Base-by-base conservation (phyloP, 208 protist species). In the Porcisia hertigi region DNA sequence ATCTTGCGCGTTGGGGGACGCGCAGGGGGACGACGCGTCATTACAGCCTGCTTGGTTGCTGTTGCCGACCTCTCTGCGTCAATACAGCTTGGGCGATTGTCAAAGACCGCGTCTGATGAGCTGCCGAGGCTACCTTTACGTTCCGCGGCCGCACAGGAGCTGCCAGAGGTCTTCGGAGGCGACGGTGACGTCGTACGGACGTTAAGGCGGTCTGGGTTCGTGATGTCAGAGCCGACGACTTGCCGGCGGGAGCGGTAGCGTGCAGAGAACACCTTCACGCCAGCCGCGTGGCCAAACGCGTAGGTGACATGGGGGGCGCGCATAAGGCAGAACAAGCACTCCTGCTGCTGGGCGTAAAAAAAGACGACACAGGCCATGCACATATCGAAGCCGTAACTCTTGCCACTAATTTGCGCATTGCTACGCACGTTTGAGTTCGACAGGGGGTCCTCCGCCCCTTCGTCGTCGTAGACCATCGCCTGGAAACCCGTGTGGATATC, bases 281-380 rank as follows among this genome's bases (percentile, higher is more conserved):
- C 80, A 0, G 86, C 69, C 1, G 71, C 79, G 39, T 81, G 76
- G 39, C 82, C 83, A 41, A 91, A 69, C 14, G 62, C 80, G 71
- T 87, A 87, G 11, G 73, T 57, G 41, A 49, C 7, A 55, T 81
- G 78, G 34, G 81, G 82, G 1, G 77, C 39, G 2, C 34, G 73
- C 43, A 89, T 30, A 3, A 80, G 79, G 0, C 49, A 58, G 2
- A 75, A 57, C 14, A 91, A 63, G 36, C 73, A 14, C 18, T 79
- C 63, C 3, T 54, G 76, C 45, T 87, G 84, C 34, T 69, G 57
- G 1, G 64, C 58, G 57, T 86, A 91, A 36, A 94, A 94, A 69
- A 77, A 87, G 7, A 87, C 75, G 20, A 86, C 90, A 73, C 88
- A 94, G n/a, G 76, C 82, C 41, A 89, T 71, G 72, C 90, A 94